Conservation (phyloP, 192 early-diverging fungal genomes). For the Borealophlyctis nickersoniae region DNA sequence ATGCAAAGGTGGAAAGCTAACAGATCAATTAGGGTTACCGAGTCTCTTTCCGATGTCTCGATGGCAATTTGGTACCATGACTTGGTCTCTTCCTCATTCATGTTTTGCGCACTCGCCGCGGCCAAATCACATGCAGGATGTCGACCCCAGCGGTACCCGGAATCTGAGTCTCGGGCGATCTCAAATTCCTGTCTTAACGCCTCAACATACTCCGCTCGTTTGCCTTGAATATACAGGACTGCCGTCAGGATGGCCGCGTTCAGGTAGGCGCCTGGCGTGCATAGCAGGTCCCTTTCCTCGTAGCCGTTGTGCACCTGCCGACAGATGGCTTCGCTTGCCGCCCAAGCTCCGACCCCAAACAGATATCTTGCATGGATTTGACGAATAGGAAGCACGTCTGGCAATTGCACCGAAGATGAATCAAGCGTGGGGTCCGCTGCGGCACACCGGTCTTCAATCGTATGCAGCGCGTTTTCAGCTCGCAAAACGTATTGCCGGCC, state of each 20-base stretch:
- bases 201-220: background rate
- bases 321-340: background rate
- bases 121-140: slow-evolving; percentile 3
- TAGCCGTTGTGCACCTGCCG: background rate
- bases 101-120: background rate
- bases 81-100: background rate
- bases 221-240: background rate
- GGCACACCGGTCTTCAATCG: background rate
- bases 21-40: background rate
- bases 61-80: background rate
- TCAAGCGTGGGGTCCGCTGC: too few relatives aligned
- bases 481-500: too few relatives aligned
- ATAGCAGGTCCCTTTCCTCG: background rate
- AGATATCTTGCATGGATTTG: background rate
- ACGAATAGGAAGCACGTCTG: too few relatives aligned
- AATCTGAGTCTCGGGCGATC: background rate
- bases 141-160: background rate
- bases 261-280: background rate
- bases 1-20: background rate
- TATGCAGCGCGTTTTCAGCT: too few relatives aligned
- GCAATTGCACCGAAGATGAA: too few relatives aligned
- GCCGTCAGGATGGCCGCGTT: background rate
- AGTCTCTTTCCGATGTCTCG: background rate
- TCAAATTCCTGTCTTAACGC: background rate
- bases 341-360: background rate